Evolutionary conservation across 129 eudicot species (phyloP).

Genomic region (Flaveria brownii): DNA sequence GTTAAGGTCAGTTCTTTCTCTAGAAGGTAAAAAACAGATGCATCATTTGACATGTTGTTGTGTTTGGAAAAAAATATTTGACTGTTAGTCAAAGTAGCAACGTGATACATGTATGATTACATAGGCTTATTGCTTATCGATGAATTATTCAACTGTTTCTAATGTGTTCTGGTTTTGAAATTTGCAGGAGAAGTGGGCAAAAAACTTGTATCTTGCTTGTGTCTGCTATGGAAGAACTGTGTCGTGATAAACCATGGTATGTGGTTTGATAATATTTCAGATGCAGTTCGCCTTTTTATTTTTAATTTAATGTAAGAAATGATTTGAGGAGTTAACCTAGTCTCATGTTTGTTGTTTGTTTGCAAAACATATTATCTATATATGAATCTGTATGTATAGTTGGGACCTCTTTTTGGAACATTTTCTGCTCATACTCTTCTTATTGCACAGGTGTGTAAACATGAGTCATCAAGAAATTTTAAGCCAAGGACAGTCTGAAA

Average conservation of each 20-base stretch:
- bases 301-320: background rate
- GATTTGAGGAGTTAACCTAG: background rate
- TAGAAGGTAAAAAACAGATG: background rate
- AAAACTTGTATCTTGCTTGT: constrained; percentile 44
- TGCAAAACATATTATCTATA: background rate
- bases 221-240: constrained; percentile 46
- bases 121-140: background rate
- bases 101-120: background rate
- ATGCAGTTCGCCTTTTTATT: constrained; percentile 5
- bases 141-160: background rate
- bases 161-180: background rate
- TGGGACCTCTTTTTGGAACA: background rate
- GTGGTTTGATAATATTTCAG: constrained; percentile 17
- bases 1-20: constrained; percentile 51
- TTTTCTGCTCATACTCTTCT: constrained; percentile 6
- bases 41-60: background rate
- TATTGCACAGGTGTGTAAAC: constrained; percentile 13
- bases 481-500: background rate
- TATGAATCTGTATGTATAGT: background rate
- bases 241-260: constrained; percentile 33
- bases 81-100: background rate
- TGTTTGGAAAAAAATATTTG: background rate
- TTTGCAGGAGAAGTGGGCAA: constrained; percentile 44
- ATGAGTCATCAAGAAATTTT: background rate
- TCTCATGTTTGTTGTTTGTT: constrained; percentile 13